phyloP scores from a whole-genome alignment of 1,139 yeast species.

The Magnusiomyces paraingens region DNA sequence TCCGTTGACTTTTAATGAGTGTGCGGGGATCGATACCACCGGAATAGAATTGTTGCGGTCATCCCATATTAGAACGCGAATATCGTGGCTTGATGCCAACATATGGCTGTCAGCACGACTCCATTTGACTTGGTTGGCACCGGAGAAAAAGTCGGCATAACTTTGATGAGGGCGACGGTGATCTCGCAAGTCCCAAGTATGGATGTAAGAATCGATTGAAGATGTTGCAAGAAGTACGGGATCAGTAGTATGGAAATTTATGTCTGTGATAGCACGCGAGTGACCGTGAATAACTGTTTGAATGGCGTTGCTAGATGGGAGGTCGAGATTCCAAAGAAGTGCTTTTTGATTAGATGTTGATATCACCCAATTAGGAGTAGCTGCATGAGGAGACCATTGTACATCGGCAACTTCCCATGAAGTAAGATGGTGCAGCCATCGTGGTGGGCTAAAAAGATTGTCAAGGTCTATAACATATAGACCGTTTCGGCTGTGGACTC shows the following conservation, averaged over 20 bases:
- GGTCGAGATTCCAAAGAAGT: slow-evolving; percentile 80
- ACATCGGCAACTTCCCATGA: slow-evolving; percentile 99
- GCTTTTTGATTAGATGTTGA: slow-evolving; percentile 95
- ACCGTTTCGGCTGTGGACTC: slow-evolving; percentile 54
- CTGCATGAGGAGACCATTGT: slow-evolving; percentile 90
- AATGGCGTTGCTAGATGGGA: slow-evolving; percentile 72
- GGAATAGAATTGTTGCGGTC: slow-evolving; percentile 76
- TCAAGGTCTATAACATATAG: slow-evolving; percentile 85
- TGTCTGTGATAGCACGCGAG: slow-evolving; percentile 89
- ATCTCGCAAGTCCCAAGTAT: slow-evolving; percentile 85
- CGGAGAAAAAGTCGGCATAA: slow-evolving; percentile 92
- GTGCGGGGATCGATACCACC: slow-evolving; percentile 61
- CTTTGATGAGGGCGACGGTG: slow-evolving; percentile 64
- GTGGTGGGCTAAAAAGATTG: slow-evolving; percentile 90
- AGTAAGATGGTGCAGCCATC: slow-evolving; percentile 87
- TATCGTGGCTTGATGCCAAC: slow-evolving; percentile 81
- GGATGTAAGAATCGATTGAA: slow-evolving; percentile 80
- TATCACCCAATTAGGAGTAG: slow-evolving; percentile 84
- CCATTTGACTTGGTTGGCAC: slow-evolving; percentile 95
- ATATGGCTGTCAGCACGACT: slow-evolving; percentile 67
- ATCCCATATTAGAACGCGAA: slow-evolving; percentile 81
- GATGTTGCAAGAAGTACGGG: slow-evolving; percentile 93
- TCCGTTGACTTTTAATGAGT: slow-evolving; percentile 78
- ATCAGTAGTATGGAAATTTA: slow-evolving; percentile 80
- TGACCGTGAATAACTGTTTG: slow-evolving; percentile 85